Evolutionary conservation across 352 stramenopile species (phyloP), one percentile per base, ranked within the genome.

Genomic region (Peronosclerospora sorghi): DNA sequence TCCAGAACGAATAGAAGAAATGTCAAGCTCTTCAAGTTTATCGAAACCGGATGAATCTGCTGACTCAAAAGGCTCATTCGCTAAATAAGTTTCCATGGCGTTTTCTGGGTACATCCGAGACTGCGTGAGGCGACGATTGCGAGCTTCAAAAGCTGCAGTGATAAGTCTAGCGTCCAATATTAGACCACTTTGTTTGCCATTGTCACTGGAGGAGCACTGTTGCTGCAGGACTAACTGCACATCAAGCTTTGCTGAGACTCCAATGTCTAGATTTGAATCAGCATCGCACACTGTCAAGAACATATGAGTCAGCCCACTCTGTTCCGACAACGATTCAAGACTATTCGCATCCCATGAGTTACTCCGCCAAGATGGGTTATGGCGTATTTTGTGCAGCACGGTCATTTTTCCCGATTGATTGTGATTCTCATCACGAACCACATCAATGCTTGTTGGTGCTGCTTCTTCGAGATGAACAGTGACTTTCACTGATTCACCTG

Each of bases 291-390:
- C 66, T 41, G 61, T 82, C 35, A 91, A 49, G 44, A 73, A 82
- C 78, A 91, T 86, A 45, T 81, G 75, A 15, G 68, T 86, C 27
- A 71, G 69, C 7, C 53, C 54, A 47, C 45, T 76, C 12, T 61
- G 54, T 6, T 83, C 69, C 9, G 35, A 51, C 14, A 32, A 59
- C 39, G 30, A 47, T 32, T 85, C 71, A 7, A 53, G 48, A 12
- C 66, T 45, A 28, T 88, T 73, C 1, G 62, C 62, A 37, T 81
- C 78, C 78, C 78, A 91, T 8, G 78, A 91, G 45, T 86, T 91
- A 40, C 75, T 91, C 46, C 78, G 44, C 78, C 78, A 91, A 4
- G 62, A 83, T 35, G 75, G 78, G 45, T 91, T 73, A 36, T 86
- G 74, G 1, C 77, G 68, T 62, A 86, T 76, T 51, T 85, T 86